phyloP scores from a whole-genome alignment of 2,329 filamentous ascomycete species.

The Colletotrichum chlorophyti region DNA sequence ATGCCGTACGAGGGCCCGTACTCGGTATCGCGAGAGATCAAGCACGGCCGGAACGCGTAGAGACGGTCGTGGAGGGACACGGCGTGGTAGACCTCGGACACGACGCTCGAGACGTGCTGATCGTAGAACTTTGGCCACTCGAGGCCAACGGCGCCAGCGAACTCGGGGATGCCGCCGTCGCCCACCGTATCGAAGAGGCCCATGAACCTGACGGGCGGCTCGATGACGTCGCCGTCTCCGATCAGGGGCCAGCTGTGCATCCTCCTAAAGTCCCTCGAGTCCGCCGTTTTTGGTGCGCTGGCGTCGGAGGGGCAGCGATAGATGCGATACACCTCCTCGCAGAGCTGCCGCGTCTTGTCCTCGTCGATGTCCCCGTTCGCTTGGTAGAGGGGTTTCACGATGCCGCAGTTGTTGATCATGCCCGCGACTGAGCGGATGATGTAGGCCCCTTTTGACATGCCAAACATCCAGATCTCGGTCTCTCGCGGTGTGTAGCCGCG shows the following conservation, averaged over 20 bases:
- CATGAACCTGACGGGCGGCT: slow-evolving; percentile 32
- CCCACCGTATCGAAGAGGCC: slow-evolving; percentile 35
- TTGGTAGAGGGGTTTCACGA: slow-evolving; percentile 27
- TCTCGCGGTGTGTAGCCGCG: slow-evolving; percentile 12
- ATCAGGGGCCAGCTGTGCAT: slow-evolving; percentile 24
- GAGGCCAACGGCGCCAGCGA: slow-evolving; percentile 30
- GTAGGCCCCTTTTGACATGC: slow-evolving; percentile 35
- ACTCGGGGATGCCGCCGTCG: slow-evolving; percentile 31
- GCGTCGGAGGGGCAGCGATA: slow-evolving; percentile 31
- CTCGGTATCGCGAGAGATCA: slow-evolving; percentile 20
- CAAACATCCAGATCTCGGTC: slow-evolving; percentile 35
- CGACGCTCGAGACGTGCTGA: slow-evolving; percentile 33
- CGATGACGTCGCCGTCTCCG: slow-evolving; percentile 15
- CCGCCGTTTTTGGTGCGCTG: slow-evolving; percentile 27
- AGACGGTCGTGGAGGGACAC: slow-evolving; percentile 32
- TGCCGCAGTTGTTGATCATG: slow-evolving; percentile 39
- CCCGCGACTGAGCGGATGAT: slow-evolving; percentile 34
- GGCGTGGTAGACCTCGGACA: slow-evolving; percentile 34
- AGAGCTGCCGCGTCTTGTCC: slow-evolving; percentile 24
- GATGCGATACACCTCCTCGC: slow-evolving; percentile 32
- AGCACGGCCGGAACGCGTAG: slow-evolving; percentile 31
- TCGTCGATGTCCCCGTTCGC: slow-evolving; percentile 6
- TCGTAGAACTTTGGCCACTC: slow-evolving; percentile 36
- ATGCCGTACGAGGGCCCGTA: slow-evolving; percentile 26
- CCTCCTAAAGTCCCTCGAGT: slow-evolving; percentile 28